Conservation (phyloP, 1,284 basidiomycete genomes). For the Apiotrichum montevideense region DNA sequence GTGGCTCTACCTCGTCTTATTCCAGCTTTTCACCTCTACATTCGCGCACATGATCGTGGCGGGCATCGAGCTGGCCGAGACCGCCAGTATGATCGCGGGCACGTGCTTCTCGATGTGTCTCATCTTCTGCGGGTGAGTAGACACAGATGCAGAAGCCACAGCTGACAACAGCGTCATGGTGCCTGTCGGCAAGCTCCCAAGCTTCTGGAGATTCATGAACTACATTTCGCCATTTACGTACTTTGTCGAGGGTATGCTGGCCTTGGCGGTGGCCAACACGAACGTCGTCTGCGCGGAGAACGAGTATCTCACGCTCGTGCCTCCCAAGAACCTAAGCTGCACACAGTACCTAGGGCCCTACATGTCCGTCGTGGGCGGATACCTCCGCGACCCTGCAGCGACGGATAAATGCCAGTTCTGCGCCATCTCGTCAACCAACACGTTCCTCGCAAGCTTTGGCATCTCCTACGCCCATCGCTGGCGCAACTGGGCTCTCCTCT, state of each 20-base stretch:
- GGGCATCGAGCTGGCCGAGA: constrained; percentile 44
- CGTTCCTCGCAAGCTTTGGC: constrained; percentile 56
- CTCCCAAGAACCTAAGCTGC: constrained; percentile 47
- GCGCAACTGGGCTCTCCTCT: constrained; percentile 61
- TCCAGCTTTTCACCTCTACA: constrained; percentile 47
- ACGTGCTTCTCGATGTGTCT: constrained; percentile 47
- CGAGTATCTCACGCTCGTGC: constrained; percentile 45
- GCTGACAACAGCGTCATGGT: constrained; percentile 46
- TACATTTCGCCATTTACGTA: constrained; percentile 65
- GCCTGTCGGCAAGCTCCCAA: constrained; percentile 49
- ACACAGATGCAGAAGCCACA: no score
- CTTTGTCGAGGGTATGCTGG: constrained; percentile 50
- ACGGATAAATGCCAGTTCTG: constrained; percentile 44
- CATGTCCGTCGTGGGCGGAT: constrained; percentile 40
- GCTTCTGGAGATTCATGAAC: constrained; percentile 81
- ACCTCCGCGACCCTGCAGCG: constrained; percentile 33
- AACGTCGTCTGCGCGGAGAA: constrained; percentile 42
- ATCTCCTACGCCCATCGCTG: constrained; percentile 56
- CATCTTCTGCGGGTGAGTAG: constrained; percentile 56
- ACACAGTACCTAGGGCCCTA: constrained; percentile 44
- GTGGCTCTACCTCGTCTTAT: constrained; percentile 41
- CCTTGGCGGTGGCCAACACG: constrained; percentile 47
- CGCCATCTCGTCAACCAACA: constrained; percentile 53
- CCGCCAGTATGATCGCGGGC: constrained; percentile 48
- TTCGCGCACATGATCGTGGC: constrained; percentile 45